These are phyloP conservation scores for Candida schatavii DNA, from an alignment of 805 yeast genomes.

Conservation along the genomic window DNA sequence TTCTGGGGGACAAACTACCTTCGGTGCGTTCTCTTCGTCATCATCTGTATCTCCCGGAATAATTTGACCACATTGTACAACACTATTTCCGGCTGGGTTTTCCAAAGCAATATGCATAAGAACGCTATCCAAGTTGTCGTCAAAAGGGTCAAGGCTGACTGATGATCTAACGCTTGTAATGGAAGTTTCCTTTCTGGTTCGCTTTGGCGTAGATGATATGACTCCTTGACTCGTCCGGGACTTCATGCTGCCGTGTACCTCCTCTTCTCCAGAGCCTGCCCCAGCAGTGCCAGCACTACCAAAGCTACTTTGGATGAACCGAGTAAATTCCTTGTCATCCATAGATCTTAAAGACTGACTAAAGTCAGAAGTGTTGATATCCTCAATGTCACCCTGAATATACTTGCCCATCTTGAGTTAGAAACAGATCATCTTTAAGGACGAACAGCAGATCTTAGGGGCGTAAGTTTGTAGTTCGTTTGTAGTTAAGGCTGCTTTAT, in stretches of 20 bases:
- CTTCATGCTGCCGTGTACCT: not conserved
- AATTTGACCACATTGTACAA: not conserved
- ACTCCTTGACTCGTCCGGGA: slow-evolving; percentile 4
- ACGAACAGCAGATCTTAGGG: too few species aligned
- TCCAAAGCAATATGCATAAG: slow-evolving; percentile 8
- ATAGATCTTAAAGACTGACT: not conserved
- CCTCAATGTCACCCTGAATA: not conserved
- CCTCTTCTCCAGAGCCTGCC: not conserved
- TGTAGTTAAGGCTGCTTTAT: too few species aligned
- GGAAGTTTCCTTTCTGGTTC: not conserved
- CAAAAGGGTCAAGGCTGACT: slow-evolving; percentile 20
- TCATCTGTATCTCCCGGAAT: slow-evolving; percentile 1
- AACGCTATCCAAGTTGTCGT: slow-evolving; percentile 19
- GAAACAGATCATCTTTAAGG: too few species aligned
- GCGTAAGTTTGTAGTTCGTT: too few species aligned
- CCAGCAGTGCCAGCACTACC: not conserved
- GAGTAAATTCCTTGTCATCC: not conserved
- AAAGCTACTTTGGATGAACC: not conserved
- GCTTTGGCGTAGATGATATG: slow-evolving; percentile 1
- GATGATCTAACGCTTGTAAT: slow-evolving; percentile 3
- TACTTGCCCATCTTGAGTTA: too few species aligned
- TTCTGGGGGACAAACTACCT: not conserved
- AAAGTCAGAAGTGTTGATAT: not conserved
- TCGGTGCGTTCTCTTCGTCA: too few species aligned
- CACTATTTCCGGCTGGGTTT: not conserved